Base-by-base conservation (phyloP, 257 asterid genomes). In the Sherardia arvensis region DNA sequence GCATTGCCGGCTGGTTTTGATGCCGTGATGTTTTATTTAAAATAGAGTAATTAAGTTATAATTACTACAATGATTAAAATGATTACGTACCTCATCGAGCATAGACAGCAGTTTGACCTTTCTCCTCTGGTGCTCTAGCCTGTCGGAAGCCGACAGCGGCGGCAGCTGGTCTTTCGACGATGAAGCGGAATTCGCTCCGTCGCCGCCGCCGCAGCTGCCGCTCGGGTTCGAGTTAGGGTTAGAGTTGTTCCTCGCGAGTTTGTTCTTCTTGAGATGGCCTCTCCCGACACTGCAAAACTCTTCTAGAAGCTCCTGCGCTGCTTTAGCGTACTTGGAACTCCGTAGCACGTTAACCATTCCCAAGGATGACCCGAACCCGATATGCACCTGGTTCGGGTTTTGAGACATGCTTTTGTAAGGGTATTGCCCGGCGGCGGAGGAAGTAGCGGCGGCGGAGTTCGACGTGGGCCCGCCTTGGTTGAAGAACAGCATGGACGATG, bases 91-190 rank as follows among this genome's bases (percentile, higher is more conserved):
- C 97, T 94, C 99, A 73, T 94, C 97, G 75, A 90, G 97, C 97
- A 94, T 94, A 28, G 97, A 76, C 66, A 90, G 66, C 18, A 94
- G 88, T 90, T 94, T 94, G 95, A 90, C 96, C 94, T 94, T 94
- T 73, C 97, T 79, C 51, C 96, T 73, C 72, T 90, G 97, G 76
- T 94, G 96, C 62, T 94, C 99, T 17, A 94, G 81, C 73, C 96
- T 79, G 72, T 90, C 99, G 10, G 94, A 76, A 57, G 95, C 80
- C 20, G 97, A 84, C 69, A 87, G 64, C 8, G 94, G 85, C 43
- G 91, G 87, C 30, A 33, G 71, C 63, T 83, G 71, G 65, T 83
- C 89, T 64, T 83, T 83, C 2, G 86, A 74, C 47, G 95, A 74
- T 49, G 87, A 75, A 1, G 87, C 64, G 0, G 94, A 75, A 61